phyloP scores from a whole-genome alignment of 140 eudicot species.

The Flaveria floridana region DNA sequence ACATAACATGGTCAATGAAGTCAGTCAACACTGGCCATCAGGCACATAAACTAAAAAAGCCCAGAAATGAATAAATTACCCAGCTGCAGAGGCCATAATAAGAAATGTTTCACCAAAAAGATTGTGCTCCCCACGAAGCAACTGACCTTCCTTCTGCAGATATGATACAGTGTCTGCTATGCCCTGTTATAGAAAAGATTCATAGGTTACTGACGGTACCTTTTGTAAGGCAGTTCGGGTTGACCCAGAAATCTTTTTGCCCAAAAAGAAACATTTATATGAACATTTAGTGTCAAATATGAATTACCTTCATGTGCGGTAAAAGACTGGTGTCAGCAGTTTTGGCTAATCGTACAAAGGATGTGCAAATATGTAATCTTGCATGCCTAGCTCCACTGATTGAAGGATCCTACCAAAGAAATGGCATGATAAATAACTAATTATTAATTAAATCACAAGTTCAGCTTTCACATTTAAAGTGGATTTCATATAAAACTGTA shows the following conservation, averaged over 20 bases:
- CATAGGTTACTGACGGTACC: background rate
- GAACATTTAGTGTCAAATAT: background rate
- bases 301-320: conserved; percentile 92
- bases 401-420: conserved; percentile 77
- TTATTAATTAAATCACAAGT: conserved; percentile 21
- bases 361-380: conserved; percentile 89
- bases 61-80: conserved; percentile 44
- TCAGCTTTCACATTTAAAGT: background rate
- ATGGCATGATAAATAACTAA: conserved; percentile 6
- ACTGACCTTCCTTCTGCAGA: conserved; percentile 76
- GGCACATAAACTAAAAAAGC: conserved; percentile 9
- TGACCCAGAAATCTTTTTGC: conserved; percentile 10
- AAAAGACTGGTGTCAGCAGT: conserved; percentile 68
- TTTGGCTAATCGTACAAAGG: conserved; percentile 91
- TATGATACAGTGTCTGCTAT: conserved; percentile 86
- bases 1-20: background rate
- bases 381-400: conserved; percentile 85
- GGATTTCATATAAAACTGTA: conserved; percentile 5
- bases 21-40: conserved; percentile 14
- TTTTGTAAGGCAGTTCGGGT: background rate
- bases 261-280: background rate
- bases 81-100: conserved; percentile 86
- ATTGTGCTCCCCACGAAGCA: conserved; percentile 95
- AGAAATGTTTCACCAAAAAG: conserved; percentile 90
- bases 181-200: conserved; percentile 46